A percentile compares a stretch with the other conserved stretches of the same genome.
Conservation (phyloP, 345 rosid species). For the Pistacia atlantica region DNA sequence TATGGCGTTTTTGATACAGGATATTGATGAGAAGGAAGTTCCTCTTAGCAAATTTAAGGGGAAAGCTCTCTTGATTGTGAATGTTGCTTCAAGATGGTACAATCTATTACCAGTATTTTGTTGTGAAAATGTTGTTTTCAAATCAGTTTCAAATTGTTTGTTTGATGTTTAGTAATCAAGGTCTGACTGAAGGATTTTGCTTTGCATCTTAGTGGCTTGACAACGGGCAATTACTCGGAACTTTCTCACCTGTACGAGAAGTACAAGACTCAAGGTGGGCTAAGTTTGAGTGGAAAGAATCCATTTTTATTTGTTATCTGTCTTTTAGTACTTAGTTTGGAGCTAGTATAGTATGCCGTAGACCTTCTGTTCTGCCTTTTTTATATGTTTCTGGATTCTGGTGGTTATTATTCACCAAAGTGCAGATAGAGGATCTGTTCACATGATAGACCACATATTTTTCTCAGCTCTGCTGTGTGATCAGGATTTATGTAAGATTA, state of each 20-base stretch:
- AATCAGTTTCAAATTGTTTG: background rate
- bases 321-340: background rate
- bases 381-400: background rate
- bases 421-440: background rate
- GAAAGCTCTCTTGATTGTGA: slow-evolving; percentile 80
- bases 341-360: too few species aligned
- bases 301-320: background rate
- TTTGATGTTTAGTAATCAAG: background rate
- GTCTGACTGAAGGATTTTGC: slow-evolving; percentile 26
- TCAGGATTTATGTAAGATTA: background rate
- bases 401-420: background rate
- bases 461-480: background rate
- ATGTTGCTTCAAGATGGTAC: slow-evolving; percentile 96
- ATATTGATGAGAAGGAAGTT: slow-evolving; percentile 82
- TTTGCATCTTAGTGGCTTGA: slow-evolving; percentile 67
- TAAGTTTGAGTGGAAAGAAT: background rate
- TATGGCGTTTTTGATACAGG: slow-evolving; percentile 45
- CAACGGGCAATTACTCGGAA: slow-evolving; percentile 86
- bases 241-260: slow-evolving; percentile 79
- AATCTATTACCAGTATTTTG: background rate
- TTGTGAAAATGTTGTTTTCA: slow-evolving; percentile 6
- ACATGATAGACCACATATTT: background rate
- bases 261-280: slow-evolving; percentile 85
- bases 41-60: slow-evolving; percentile 80
- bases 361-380: background rate